Evolutionary conservation across 257 asterid species (phyloP), one percentile per base, ranked within the genome.

Genomic region (Verbena officinalis): DNA sequence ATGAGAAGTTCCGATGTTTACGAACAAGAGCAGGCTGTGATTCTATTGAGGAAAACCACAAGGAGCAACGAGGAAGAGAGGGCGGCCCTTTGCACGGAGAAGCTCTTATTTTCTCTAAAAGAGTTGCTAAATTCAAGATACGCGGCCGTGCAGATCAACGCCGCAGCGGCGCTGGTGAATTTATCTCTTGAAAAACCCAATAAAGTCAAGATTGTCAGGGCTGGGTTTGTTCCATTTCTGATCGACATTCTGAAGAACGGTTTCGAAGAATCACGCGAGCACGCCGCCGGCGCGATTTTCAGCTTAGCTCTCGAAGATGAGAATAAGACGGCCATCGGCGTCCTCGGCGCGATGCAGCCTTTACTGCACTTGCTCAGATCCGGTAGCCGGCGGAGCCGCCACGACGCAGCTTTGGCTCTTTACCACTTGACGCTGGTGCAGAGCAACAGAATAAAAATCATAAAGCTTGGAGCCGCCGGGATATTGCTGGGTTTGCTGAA

Each of bases 221-320:
- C 88, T 0, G 95, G 95, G 22, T 34, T 83, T 9, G 73, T 83
- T 34, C 92, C 95, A 0, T 23, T 67, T 38, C 15, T 87, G 56
- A 79, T 87, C n/a, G 92, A 84, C 10, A 52, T 78, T 42, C 58
- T 87, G 21, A 87, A 75, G 43, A 79, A 80, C 44, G 95, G 95
- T 5, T 82, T 71, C 27, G 87, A 70, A 20, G 95, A 87, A 73
- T 75, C 92, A 1, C 67, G 75, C 20, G 95, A 84, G 54, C 92
- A 87, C 49, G 95, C 91, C 0, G 84, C 92, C 0, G 92, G 95
- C 1, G 95, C 83, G 8, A 75, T 87, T 45, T 87, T 87, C 59
- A 87, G 95, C 39, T 70, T 87, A 46, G 84, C 89, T 0, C 55
- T 82, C 3, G 88, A 80, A 24, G 87, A 82, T 34, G 88, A 70